phyloP scores from a whole-genome alignment of 805 yeast species.

The Saccharomycopsis sp. region DNA sequence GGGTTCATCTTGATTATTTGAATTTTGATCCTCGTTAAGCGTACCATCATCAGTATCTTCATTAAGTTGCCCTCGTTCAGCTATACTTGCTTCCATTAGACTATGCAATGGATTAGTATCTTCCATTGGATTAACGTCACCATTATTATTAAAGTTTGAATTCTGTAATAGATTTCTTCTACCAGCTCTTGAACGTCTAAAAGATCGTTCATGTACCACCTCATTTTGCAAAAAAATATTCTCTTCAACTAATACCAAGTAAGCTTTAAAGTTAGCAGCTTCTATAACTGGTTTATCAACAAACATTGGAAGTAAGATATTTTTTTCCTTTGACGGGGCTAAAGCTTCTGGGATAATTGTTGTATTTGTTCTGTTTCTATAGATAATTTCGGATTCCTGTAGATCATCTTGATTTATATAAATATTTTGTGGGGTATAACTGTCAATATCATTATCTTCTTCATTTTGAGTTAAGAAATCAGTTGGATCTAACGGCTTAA shows the following conservation, averaged over 20 bases:
- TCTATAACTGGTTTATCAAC: conserved; percentile 20
- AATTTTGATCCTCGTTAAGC: neutral
- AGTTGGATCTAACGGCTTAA: neutral
- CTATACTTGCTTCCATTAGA: neutral
- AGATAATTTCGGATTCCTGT: neutral
- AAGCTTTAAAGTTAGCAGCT: conserved; percentile 17
- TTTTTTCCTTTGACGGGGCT: conserved; percentile 10
- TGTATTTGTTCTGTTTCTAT: neutral
- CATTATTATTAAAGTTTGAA: neutral
- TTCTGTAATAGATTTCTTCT: conserved; percentile 10
- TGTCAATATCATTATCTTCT: neutral
- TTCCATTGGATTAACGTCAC: neutral
- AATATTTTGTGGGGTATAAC: conserved; percentile 11
- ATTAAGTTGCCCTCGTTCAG: no score
- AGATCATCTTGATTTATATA: conserved; percentile 13
- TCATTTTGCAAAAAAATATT: conserved; percentile 21
- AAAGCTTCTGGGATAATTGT: conserved; percentile 1
- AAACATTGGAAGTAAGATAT: conserved; percentile 16
- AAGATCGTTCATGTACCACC: neutral
- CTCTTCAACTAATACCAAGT: conserved; percentile 18
- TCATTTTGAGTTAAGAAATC: neutral
- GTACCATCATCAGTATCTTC: neutral
- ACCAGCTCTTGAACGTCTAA: conserved; percentile 11
- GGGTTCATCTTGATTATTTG: neutral
- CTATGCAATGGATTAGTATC: conserved; percentile 9